Base-by-base conservation (phyloP, 495 filamentous ascomycete species). In the Cercophora newfieldiana region DNA sequence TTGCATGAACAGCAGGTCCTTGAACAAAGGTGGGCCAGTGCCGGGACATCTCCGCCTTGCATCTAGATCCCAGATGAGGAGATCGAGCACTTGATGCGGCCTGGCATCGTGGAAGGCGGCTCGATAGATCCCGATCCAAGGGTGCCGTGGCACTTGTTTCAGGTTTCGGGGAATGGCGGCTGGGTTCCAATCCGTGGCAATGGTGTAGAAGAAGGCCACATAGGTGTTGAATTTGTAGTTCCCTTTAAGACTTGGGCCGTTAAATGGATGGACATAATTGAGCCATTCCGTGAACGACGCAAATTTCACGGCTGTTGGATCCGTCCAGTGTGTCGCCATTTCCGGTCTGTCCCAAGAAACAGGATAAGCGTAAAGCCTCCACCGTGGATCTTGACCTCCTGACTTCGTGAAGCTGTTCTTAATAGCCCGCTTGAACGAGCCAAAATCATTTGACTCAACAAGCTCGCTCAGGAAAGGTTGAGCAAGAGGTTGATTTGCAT, bases 51-150 rank as follows among this genome's bases (percentile, higher is more conserved):
- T 74, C 1, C 68, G 63, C 0, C 31, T 44, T 14, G 73, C 76
- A 1, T 68, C 58, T 8, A 73, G 53, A 63, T 83, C 81, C 81
- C 81, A 83, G 61, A 83, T 79, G 49, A 83, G 76, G n/a, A 83
- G 47, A 61, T 83, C 80, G 14, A 72, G 71, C 14, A 62, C 51
- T 0, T 0, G 28, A 26, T 63, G 75, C 5, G 70, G 61, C 22
- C 22, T 59, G 0, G 12, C 26, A 24, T 53, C 29, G 54, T 78
- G 72, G 2, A 73, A 69, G 29, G 81, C 74, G 33, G 75, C 67
- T 21, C 81, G 73, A 28, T 75, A 72, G 2, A 80, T 61, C 5
- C 70, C 80, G 21, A 82, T 59, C 81, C 81, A 83, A 6, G 81
- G 77, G 49, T 81, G 73, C 5, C 75, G 70, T 37, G 64, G 44